phyloP scores from a whole-genome alignment of 2,329 filamentous ascomycete genomes.

The Claviceps sp. region DNA sequence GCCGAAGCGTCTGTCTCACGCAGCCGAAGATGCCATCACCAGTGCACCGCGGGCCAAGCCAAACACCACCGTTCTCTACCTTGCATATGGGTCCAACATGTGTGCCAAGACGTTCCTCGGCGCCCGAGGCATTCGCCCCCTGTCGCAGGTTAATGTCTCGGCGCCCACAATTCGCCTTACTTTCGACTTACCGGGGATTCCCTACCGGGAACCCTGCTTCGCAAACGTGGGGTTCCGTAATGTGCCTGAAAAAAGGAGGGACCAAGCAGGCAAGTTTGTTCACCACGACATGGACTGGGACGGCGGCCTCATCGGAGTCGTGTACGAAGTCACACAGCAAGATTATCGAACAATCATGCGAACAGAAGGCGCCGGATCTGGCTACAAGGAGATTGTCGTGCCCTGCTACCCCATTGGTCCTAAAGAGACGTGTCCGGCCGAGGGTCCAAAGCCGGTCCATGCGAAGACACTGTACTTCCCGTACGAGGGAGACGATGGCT shows the following conservation, averaged over 20 bases:
- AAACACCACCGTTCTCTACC: conserved; percentile 57
- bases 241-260: conserved; percentile 26
- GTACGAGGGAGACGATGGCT: conserved; percentile 18
- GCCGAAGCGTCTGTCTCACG: conserved; percentile 15
- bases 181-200: conserved; percentile 75
- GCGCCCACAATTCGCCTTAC: conserved; percentile 66
- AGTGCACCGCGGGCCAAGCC: conserved; percentile 11
- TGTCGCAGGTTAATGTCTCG: conserved; percentile 70
- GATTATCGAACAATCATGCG: conserved; percentile 81
- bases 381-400: conserved; percentile 75
- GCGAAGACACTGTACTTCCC: conserved; percentile 66
- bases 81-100: conserved; percentile 89
- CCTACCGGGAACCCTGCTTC: conserved; percentile 86
- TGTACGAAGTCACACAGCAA: conserved; percentile 77
- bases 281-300: conserved; percentile 39
- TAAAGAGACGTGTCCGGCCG: conserved; percentile 46
- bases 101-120: conserved; percentile 67
- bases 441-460: conserved; percentile 51
- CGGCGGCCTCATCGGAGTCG: conserved; percentile 78
- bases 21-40: conserved; percentile 14
- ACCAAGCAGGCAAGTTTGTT: conserved; percentile 8
- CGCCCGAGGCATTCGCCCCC: conserved; percentile 61
- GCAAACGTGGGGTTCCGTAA: conserved; percentile 61
- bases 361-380: conserved; percentile 75
- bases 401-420: conserved; percentile 58